Base-by-base conservation (phyloP, 352 stramenopile genomes). In the Globisporangium nodosum region DNA sequence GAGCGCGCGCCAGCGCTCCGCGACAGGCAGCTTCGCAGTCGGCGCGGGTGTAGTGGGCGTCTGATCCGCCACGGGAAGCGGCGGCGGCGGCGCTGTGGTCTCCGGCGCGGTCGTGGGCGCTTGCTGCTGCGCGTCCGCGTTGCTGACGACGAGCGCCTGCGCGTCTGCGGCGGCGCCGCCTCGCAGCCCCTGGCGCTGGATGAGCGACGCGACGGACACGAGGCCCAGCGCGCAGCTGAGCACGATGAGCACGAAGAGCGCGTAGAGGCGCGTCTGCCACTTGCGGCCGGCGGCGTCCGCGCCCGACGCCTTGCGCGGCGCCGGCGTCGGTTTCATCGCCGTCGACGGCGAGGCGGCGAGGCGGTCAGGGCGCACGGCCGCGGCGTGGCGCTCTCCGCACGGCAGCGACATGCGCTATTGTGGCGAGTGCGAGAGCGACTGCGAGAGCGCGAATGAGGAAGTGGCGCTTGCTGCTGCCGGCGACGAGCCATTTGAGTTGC, bases 201-300 rank as follows among this genome's bases (percentile, higher is more conserved):
- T 77, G 40, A 85, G 66, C 49, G 73, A 73, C 20, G 73, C 74
- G 24, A 87, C 73, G 15, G 70, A 79, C 24, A 87, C 67, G 51
- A 87, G 66, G 1, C 77, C 74, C 5, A 85, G 60, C 1, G 74
- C 69, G 58, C 74, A 87, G 40, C 52, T 83, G 61, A 77, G 64
- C 45, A 87, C 69, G 35, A 87, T 81, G 54, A 78, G 63, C 42
- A 71, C 58, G 46, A 74, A 74, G 57, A 74, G 55, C 20, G 33
- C 49, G 18, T 66, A 64, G 21, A 74, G 37, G n/a, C 35, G 52
- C 47, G 59, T 60, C 52, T 58, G 48, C 50, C 57, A 58, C 15
- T 39, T 33, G 15, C 48, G 48, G 30, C 57, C 12, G 30, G 13
- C 40, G 18, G 35, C 8, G 12, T 8, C 31, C 0, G 27, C 49